A percentile compares a stretch with the other conserved stretches of the same genome.
These are phyloP conservation scores for Ammopiptanthus mongolicus DNA, from an alignment of 306 rosid species.

Conservation along the genomic window DNA sequence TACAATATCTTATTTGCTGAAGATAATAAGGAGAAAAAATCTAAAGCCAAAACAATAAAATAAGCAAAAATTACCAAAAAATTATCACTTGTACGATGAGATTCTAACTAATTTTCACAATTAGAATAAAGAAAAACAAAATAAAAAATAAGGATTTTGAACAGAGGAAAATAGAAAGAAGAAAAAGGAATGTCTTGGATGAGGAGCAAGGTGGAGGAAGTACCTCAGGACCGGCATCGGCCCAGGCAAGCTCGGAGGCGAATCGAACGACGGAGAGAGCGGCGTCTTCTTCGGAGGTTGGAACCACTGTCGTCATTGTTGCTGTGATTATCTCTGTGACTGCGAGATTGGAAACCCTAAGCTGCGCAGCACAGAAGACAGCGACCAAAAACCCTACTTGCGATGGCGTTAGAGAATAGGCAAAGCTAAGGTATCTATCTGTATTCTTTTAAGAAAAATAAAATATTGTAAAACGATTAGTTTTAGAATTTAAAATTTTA, in stretches of 20 bases:
- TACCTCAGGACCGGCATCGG: slow-evolving; percentile 93
- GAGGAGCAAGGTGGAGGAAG: background rate
- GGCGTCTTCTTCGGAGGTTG: slow-evolving; percentile 86
- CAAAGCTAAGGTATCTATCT: too few relatives aligned
- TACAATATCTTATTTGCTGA: background rate
- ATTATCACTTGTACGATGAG: background rate
- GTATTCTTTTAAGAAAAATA: too few relatives aligned
- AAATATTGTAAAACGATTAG: too few relatives aligned
- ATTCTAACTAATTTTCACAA: background rate
- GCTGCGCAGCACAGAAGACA: slow-evolving; percentile 9
- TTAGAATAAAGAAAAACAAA: background rate
- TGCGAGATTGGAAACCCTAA: slow-evolving; percentile 32
- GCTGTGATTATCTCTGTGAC: slow-evolving; percentile 26
- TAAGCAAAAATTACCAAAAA: background rate
- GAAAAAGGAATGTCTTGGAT: background rate
- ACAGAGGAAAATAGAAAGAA: background rate
- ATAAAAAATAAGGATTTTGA: background rate
- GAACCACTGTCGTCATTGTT: slow-evolving; percentile 82
- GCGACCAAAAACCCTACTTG: slow-evolving; percentile 39
- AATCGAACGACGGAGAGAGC: slow-evolving; percentile 77
- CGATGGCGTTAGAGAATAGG: background rate
- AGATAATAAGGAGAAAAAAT: background rate
- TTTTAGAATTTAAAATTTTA: too few relatives aligned
- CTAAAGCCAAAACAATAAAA: background rate
- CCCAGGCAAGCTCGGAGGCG: slow-evolving; percentile 86